Conservation (phyloP, 2,329 filamentous ascomycete species). For the Akanthomyces dipterigenus region DNA sequence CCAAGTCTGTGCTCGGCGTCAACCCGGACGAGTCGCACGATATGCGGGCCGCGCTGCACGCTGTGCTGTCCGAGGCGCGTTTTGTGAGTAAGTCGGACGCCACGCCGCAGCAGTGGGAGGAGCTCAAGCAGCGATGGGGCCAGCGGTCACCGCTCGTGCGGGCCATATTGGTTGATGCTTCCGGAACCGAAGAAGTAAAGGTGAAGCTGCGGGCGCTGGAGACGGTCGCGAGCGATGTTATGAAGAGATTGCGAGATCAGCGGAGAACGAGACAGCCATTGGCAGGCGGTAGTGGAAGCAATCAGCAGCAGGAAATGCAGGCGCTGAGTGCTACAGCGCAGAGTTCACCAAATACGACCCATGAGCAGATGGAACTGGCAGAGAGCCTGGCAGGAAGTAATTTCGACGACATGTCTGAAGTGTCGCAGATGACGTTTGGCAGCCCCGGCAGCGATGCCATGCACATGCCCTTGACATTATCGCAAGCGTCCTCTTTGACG, state of each 20-base stretch:
- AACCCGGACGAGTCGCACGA: conserved; percentile 45
- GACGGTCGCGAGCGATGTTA: conserved; percentile 65
- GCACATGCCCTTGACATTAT: conserved; percentile 19
- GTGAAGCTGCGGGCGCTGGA: conserved; percentile 61
- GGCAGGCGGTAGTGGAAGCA: background rate
- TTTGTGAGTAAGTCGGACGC: conserved; percentile 70
- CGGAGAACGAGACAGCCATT: conserved; percentile 24
- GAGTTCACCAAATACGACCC: conserved; percentile 12
- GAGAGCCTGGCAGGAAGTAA: conserved; percentile 17
- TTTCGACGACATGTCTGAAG: conserved; percentile 21
- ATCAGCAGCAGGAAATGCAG: background rate
- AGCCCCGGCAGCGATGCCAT: conserved; percentile 17
- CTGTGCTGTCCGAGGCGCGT: conserved; percentile 56
- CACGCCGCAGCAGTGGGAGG: conserved; percentile 63
- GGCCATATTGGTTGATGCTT: conserved; percentile 43
- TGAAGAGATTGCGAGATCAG: conserved; percentile 69
- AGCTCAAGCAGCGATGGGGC: conserved; percentile 64
- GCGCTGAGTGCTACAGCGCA: background rate
- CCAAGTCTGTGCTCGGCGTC: conserved; percentile 53
- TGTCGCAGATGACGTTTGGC: conserved; percentile 20
- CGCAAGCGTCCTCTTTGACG: conserved; percentile 17
- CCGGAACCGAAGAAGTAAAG: conserved; percentile 44
- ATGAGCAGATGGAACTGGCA: conserved; percentile 16
- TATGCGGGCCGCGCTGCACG: conserved; percentile 59
- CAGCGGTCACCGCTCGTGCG: conserved; percentile 48